Percentiles rank a stretch among this genome's conserved stretches.
Conservation (phyloP, 371 early-diverging fungal genomes). For the Conidiobolus incongruus region DNA sequence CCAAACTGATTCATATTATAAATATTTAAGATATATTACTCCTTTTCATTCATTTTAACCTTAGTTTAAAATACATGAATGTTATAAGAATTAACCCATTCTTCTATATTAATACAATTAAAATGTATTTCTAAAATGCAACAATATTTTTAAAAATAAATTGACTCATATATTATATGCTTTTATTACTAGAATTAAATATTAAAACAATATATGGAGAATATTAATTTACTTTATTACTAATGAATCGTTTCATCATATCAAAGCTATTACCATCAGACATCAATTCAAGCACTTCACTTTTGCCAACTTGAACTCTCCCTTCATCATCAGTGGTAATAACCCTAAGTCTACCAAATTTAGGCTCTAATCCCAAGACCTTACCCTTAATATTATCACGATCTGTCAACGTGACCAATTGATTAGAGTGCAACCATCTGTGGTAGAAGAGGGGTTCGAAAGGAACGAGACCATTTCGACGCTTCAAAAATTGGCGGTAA, state of each 20-base stretch:
- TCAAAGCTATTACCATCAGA: conserved; percentile 95
- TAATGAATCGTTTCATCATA: conserved; percentile 75
- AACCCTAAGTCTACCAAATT: conserved; percentile 54
- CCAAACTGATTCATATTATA: no score
- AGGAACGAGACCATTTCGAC: conserved; percentile 36
- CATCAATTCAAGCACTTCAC: conserved; percentile 37
- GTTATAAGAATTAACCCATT: no score
- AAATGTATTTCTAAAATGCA: no score
- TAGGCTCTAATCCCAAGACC: conserved; percentile 53
- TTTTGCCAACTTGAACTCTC: conserved; percentile 8
- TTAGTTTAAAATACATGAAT: no score
- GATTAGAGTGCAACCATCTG: conserved; percentile 66
- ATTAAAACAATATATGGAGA: no score
- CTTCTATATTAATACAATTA: no score
- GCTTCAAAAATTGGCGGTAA: conserved; percentile 34
- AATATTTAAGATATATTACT: no score
- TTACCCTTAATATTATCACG: conserved; percentile 22
- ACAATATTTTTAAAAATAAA: no score
- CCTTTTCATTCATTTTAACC: no score
- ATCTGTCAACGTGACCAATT: conserved; percentile 39
- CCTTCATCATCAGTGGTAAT: conserved; percentile 17
- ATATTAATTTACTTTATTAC: no score
- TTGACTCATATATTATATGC: no score
- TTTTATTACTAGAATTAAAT: no score
- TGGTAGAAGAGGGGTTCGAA: conserved; percentile 49